Evolutionary conservation across 306 rosid species (phyloP), one percentile per base, ranked within the genome.

Genomic region (Rosa chinensis): DNA sequence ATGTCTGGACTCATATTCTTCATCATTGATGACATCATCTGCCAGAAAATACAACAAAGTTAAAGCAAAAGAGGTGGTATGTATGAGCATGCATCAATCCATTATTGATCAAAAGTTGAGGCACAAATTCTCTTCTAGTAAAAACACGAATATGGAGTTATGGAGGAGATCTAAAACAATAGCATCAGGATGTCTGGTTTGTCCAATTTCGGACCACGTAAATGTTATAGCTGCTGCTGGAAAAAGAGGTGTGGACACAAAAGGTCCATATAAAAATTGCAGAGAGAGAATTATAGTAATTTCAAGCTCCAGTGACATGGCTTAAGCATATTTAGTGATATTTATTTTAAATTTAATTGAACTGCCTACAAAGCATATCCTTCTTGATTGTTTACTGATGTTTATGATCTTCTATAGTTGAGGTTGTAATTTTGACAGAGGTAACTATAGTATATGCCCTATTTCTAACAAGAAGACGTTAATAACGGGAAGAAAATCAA

Each of bases 1-100:
- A 83, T 88, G 75, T 93, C 99, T 12, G 99, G 99, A 86, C 90
- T 95, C 99, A 95, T 91, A 74, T 88, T 95, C 86, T 95, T 90
- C 39, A 95, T 70, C 99, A 93, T 90, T 70, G 99, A 93, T 43
- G 97, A 79, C 77, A 92, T 89, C 97, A 92, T 94, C 99, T 94
- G 90, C 82, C 78, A 85, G 79, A 82, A 82, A 39, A 85, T 14
- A 58, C 21, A 84, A 79, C 45, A 78, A 63, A 68, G 18, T 43
- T 66, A 76, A 62, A 82, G 6, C 20, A 62, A 62, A 62, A 62
- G 13, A 43, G 50, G 8, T 43, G 48, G 61, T n/a, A 53, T 0
- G 2, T 44, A 53, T 5, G 13, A 11, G 10, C 49, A 55, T 53
- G 77, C 66, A n/a, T 37, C 66, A 49, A 49, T n/a, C 4, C 17